A percentile compares a stretch with the other conserved stretches of the same genome.
Evolutionary conservation across 2,329 filamentous ascomycete genomes (phyloP).

Genomic region (Fusarium annulatum): DNA sequence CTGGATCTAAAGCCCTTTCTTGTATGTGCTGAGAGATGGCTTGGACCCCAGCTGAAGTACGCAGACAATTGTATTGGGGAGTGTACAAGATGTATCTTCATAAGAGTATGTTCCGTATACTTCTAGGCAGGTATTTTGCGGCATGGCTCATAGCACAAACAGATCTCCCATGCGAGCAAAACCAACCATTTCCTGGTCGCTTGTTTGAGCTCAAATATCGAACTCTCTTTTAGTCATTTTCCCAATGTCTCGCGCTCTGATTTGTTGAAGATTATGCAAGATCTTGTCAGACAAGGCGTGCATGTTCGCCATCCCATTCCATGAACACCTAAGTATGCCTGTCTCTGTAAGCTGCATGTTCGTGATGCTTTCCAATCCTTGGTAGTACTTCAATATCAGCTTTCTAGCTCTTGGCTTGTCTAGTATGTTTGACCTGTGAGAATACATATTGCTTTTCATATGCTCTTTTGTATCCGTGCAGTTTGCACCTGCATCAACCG

Average conservation of each 20-base stretch:
- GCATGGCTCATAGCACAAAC: constrained; percentile 14
- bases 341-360: constrained; percentile 3
- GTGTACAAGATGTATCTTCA: neutral
- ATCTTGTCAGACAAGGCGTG: neutral
- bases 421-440: neutral
- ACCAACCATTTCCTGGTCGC: neutral
- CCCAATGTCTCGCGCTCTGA: neutral
- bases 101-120: neutral
- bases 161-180: neutral
- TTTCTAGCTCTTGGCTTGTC: neutral
- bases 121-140: neutral
- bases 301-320: neutral
- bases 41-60: neutral
- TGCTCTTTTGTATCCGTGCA: neutral
- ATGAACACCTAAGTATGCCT: neutral
- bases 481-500: neutral
- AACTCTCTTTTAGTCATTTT: neutral
- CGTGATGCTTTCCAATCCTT: neutral
- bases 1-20: neutral
- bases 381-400: neutral
- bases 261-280: neutral
- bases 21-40: neutral
- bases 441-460: constrained; percentile 26
- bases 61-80: neutral
- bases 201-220: neutral